Evolutionary conservation across 805 yeast genomes (phyloP), one percentile per base, ranked within the genome.

Genomic region (Wickerhamiella kurtzmanii): DNA sequence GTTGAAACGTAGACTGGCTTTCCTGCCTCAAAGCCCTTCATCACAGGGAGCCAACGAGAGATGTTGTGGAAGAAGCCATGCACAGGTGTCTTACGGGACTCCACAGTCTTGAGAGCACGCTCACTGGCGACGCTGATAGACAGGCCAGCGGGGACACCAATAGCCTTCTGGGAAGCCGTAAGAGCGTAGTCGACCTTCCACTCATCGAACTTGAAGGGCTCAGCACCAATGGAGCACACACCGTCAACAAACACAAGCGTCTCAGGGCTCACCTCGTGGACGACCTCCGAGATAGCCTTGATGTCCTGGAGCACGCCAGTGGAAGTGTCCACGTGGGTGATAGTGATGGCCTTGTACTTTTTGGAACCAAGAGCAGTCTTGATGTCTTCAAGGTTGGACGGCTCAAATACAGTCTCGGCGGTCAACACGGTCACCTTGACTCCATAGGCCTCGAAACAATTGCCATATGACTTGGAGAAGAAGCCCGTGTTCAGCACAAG

Each of bases 271-370:
- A 71, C 66, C 52, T 67, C 60, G 57, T 77, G 76, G 50, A 83
- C 80, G n/a, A 79, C 54, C 45, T 64, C 66, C 22, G 94, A 65
- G 48, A 87, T 71, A 16, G 70, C 67, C 59, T 75, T 70, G 52
- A 89, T 79, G 59, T 83, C 81, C 41, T 79, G 70, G 37, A 87
- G 75, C 38, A 89, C 95, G n/a, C 95, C 94, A 35, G 96, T 86
- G 1, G 96, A 86, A 41, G 97, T 92, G 64, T 92, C 98, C 36
- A 92, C 96, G 57, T 89, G 97, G 38, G 96, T 89, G 58, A 88
- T 74, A 43, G 95, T 85, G 56, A 89, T 72, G 45, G 83, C 73
- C 52, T 74, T 62, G 69, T 82, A 89, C 50, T 68, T 64, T 49
- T 71, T 69, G 6, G 63, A 47, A 49, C 64, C 60, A 61, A 88